Conservation (phyloP, 352 stramenopile species). For the Phytophthora fragariaefolia region DNA sequence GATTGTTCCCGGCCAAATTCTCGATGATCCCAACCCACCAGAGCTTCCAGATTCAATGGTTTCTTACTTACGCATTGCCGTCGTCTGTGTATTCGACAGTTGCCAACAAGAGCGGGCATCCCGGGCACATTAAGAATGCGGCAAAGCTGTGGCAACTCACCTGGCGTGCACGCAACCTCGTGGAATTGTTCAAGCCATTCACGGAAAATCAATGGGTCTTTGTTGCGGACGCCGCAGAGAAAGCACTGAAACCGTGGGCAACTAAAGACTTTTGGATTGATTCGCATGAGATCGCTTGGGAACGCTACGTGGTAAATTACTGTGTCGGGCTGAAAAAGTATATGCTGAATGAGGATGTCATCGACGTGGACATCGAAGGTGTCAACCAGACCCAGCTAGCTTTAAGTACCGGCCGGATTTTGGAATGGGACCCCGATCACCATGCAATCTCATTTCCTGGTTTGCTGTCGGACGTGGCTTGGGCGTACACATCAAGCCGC, state of each 20-base stretch:
- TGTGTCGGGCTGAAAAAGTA: constrained; percentile 84
- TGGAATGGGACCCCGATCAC: constrained; percentile 90
- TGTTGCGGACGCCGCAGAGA: constrained; percentile 54
- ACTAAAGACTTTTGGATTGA: constrained; percentile 68
- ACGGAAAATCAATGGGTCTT: constrained; percentile 91
- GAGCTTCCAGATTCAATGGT: constrained; percentile 88
- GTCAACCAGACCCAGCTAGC: constrained; percentile 86
- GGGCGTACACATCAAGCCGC: constrained; percentile 89
- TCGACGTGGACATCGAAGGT: constrained; percentile 82
- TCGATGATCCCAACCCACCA: constrained; percentile 83
- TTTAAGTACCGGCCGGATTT: constrained; percentile 78
- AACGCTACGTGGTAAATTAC: constrained; percentile 89
- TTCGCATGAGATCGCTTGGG: constrained; percentile 79
- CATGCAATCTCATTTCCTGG: constrained; percentile 89
- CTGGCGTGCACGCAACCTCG: constrained; percentile 74
- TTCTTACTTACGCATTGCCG: constrained; percentile 77
- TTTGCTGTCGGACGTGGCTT: constrained; percentile 85
- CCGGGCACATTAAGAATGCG: constrained; percentile 71
- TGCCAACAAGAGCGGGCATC: constrained; percentile 67
- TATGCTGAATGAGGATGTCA: constrained; percentile 84
- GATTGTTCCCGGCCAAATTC: constrained; percentile 69
- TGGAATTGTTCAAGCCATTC: constrained; percentile 89
- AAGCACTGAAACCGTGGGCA: constrained; percentile 36
- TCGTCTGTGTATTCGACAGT: constrained; percentile 84
- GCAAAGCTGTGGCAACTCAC: constrained; percentile 77